These are phyloP conservation scores for Limnomonas spitsbergensis DNA, from an alignment of 139 green algal species.

Conservation along the genomic window DNA sequence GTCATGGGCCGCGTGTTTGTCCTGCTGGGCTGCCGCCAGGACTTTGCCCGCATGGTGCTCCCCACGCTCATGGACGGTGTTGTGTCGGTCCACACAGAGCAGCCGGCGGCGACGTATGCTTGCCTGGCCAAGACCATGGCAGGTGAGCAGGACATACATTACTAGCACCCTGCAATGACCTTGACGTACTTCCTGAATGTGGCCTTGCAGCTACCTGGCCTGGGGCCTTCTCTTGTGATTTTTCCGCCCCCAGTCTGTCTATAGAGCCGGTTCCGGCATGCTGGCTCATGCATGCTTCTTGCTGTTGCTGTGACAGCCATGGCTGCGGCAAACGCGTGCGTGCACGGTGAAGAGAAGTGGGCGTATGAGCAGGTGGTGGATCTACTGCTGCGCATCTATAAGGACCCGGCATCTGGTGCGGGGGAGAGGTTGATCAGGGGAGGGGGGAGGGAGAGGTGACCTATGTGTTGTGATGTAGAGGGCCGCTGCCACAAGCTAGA, in stretches of 20 bases:
- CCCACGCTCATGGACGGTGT: conserved; percentile 30
- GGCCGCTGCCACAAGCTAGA: too few relatives aligned
- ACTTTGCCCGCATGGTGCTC: conserved; percentile 16
- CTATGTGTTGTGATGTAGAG: too few relatives aligned
- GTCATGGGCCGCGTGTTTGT: conserved; percentile 31
- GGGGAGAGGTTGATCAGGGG: too few relatives aligned
- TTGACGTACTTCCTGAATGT: too few relatives aligned
- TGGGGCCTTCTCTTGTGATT: too few relatives aligned
- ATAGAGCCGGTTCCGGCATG: too few relatives aligned
- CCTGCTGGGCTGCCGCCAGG: conserved; percentile 17
- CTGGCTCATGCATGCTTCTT: too few relatives aligned
- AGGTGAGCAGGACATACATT: conserved; percentile 20
- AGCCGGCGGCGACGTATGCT: not conserved
- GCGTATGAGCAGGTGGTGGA: conserved; percentile 31
- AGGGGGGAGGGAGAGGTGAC: too few relatives aligned
- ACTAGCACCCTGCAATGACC: too few relatives aligned
- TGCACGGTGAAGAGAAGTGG: conserved; percentile 5
- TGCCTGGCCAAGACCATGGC: conserved; percentile 19
- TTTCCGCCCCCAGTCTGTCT: too few relatives aligned
- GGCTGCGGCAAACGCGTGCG: conserved; percentile 5
- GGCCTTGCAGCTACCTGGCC: too few relatives aligned
- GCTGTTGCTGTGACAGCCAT: conserved; percentile 13
- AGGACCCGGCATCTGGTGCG: conserved; percentile 11
- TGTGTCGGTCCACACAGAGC: not conserved
- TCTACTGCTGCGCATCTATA: conserved; percentile 35